Conservation (phyloP, 345 rosid species). For the Isatis tinctoria region DNA sequence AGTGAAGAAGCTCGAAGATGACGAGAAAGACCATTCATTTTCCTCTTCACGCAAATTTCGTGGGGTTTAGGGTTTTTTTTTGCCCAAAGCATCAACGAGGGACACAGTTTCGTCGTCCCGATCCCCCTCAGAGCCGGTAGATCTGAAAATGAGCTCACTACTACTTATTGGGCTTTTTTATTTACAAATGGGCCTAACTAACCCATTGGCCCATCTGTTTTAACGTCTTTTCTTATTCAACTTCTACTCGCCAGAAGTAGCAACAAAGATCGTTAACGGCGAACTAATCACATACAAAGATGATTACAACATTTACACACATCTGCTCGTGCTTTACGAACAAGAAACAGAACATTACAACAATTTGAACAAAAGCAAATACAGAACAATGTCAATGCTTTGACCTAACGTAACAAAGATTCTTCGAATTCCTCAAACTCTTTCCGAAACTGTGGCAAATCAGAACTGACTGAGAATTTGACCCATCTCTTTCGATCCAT, state of each 20-base stretch:
- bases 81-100: neutral
- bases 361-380: neutral
- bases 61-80: constrained; percentile 28
- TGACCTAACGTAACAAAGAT: neutral
- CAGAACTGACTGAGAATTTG: constrained; percentile 38
- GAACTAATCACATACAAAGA: neutral
- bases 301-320: neutral
- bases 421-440: neutral
- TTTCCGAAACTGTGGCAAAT: constrained; percentile 17
- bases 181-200: neutral
- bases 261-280: neutral
- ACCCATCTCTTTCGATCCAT: constrained; percentile 38
- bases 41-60: neutral
- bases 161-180: neutral
- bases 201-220: neutral
- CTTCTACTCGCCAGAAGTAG: too few species aligned
- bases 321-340: neutral
- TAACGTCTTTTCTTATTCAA: neutral
- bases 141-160: neutral
- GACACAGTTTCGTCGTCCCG: neutral
- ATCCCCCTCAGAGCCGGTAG: neutral
- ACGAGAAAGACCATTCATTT: constrained; percentile 35
- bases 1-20: constrained; percentile 31
- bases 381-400: neutral
- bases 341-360: neutral